phyloP scores from a whole-genome alignment of 108 stramenopile genomes.

The Bacterosira constricta region DNA sequence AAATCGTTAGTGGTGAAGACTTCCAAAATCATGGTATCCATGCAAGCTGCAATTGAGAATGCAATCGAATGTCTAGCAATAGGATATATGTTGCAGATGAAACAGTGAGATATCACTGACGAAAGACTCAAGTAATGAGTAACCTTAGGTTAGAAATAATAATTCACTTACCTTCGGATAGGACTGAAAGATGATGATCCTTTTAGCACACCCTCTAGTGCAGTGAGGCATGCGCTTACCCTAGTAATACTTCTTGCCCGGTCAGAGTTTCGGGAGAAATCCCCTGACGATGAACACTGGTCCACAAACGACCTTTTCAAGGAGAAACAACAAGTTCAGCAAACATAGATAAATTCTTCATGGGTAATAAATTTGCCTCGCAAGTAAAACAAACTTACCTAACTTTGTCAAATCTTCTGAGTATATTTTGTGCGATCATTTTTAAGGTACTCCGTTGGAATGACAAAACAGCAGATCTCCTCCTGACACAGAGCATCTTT shows the following conservation, averaged over 20 bases:
- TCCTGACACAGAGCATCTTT: constrained; percentile 43
- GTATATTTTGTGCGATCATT: constrained; percentile 47
- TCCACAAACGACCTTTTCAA: constrained; percentile 31
- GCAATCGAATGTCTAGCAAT: constrained; percentile 24
- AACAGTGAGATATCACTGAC: background rate
- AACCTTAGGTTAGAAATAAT: background rate
- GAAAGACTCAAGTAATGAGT: background rate
- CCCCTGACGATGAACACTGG: constrained; percentile 32
- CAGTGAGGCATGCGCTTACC: constrained; percentile 41
- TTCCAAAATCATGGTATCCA: constrained; percentile 34
- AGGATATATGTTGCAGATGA: background rate
- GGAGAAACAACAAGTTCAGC: background rate
- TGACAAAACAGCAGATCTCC: constrained; percentile 42
- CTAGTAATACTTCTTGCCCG: constrained; percentile 29
- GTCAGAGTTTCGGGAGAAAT: constrained; percentile 12
- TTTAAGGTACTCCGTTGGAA: constrained; percentile 44
- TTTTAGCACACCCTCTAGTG: constrained; percentile 46
- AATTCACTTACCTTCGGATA: constrained; percentile 18
- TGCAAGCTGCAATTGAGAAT: constrained; percentile 37
- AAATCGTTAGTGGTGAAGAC: constrained; percentile 29
- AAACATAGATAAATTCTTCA: background rate
- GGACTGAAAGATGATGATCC: constrained; percentile 50
- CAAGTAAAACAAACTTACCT: constrained; percentile 7
- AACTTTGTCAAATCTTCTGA: constrained; percentile 37
- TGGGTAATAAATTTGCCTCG: background rate